Conservation (phyloP, 148 eudicot species). For the Suaeda aralocaspica region DNA sequence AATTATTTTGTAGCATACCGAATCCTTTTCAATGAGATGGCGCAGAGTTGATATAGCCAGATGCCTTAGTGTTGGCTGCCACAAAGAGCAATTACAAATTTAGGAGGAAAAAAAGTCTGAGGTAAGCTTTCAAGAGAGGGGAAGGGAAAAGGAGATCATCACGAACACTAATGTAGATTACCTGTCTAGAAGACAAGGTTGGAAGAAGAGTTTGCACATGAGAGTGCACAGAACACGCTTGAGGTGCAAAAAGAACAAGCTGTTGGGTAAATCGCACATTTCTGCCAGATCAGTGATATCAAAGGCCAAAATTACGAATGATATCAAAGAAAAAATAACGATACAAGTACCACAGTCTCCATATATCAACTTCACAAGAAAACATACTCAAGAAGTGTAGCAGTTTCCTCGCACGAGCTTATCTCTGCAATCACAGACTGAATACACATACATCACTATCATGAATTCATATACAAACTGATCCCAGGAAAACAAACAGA, state of each 20-base stretch:
- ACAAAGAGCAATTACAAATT: conserved; percentile 21
- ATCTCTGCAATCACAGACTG: conserved; percentile 97
- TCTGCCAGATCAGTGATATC: conserved; percentile 41
- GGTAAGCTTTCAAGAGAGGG: not conserved
- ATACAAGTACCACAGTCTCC: no score
- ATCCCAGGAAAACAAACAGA: not conserved
- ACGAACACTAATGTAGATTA: conserved; percentile 22
- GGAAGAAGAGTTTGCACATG: conserved; percentile 92
- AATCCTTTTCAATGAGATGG: conserved; percentile 95
- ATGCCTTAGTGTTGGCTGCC: conserved; percentile 90
- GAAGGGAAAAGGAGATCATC: not conserved
- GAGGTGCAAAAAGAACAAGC: conserved; percentile 96
- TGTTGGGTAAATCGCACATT: conserved; percentile 93
- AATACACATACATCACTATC: conserved; percentile 25
- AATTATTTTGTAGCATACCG: conserved; percentile 51
- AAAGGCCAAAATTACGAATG: not conserved
- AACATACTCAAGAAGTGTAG: conserved; percentile 89
- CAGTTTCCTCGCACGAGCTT: conserved; percentile 81
- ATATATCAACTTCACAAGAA: conserved; percentile 12
- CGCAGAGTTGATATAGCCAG: conserved; percentile 88
- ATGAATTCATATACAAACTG: conserved; percentile 16
- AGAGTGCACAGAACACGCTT: conserved; percentile 87
- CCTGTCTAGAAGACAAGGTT: conserved; percentile 96
- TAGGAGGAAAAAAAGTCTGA: not conserved
- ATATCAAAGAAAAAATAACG: no score